Evolutionary conservation across 1,284 basidiomycete species (phyloP).

Genomic region (Ganoderma meredithae): DNA sequence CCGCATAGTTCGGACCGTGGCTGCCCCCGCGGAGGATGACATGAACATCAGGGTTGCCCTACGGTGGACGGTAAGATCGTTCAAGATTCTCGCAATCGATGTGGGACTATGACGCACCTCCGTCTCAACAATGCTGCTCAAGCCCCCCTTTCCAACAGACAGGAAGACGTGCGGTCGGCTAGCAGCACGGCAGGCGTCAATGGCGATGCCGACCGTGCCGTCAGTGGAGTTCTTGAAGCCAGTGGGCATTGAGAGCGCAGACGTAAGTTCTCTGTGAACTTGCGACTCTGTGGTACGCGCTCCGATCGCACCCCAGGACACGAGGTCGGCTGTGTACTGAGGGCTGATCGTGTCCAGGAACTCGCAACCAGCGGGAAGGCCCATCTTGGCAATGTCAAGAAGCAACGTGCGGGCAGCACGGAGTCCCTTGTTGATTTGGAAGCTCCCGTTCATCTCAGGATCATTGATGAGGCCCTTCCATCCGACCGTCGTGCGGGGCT

Average conservation of each 20-base stretch:
- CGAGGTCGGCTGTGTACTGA: conserved; percentile 96
- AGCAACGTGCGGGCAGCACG: conserved; percentile 91
- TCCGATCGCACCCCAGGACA: conserved; percentile 98
- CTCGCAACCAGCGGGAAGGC: conserved; percentile 89
- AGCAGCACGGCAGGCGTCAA: conserved; percentile 93
- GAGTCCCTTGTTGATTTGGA: conserved; percentile 97
- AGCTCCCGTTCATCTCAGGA: conserved; percentile 85
- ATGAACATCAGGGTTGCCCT: conserved; percentile 91
- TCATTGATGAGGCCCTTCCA: conserved; percentile 99
- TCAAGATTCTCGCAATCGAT: conserved; percentile 3
- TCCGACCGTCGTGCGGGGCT: conserved; percentile 95
- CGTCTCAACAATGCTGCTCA: conserved; percentile 93
- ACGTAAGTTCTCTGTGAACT: conserved; percentile 89
- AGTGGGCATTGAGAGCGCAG: conserved; percentile 90
- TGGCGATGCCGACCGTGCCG: conserved; percentile 82
- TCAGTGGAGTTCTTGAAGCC: conserved; percentile 84
- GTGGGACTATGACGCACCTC: conserved; percentile 52
- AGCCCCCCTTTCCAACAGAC: conserved; percentile 90
- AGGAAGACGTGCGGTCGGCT: conserved; percentile 91
- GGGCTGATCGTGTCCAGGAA: conserved; percentile 90
- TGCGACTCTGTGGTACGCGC: conserved; percentile 97
- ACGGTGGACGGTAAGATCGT: conserved; percentile 9
- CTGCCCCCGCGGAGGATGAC: conserved; percentile 90
- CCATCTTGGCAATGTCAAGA: conserved; percentile 86
- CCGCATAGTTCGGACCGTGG: conserved; percentile 86